These are phyloP conservation scores for Xylaria sp. DNA, from an alignment of 2,329 filamentous ascomycete genomes.

Conservation along the genomic window DNA sequence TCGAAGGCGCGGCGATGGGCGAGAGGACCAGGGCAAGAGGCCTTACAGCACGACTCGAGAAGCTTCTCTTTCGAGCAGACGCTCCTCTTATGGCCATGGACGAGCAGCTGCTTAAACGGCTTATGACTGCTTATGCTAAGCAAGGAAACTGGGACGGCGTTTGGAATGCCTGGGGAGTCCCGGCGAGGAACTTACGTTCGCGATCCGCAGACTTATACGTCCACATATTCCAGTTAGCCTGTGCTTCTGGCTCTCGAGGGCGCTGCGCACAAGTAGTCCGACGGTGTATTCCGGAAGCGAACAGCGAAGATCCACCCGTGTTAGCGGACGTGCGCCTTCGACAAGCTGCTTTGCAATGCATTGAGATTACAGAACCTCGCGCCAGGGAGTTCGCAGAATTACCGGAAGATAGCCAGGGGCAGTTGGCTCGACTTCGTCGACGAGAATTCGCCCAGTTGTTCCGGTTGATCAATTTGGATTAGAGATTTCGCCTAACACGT, in stretches of 20 bases:
- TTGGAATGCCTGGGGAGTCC: slow-evolving; percentile 65
- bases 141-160: slow-evolving; percentile 60
- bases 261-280: slow-evolving; percentile 55
- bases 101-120: slow-evolving; percentile 45
- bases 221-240: slow-evolving; percentile 57
- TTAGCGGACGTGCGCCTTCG: slow-evolving; percentile 51
- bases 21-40: slow-evolving; percentile 43
- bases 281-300: slow-evolving; percentile 65
- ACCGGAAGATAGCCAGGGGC: slow-evolving; percentile 21
- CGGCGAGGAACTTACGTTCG: slow-evolving; percentile 53
- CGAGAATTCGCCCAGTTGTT: slow-evolving; percentile 41
- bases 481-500: too few species aligned
- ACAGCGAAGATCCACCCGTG: slow-evolving; percentile 58
- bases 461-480: slow-evolving; percentile 27
- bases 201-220: slow-evolving; percentile 62
- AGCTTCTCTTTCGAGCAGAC: slow-evolving; percentile 47
- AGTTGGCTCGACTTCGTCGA: slow-evolving; percentile 16
- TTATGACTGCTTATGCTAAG: slow-evolving; percentile 54
- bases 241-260: slow-evolving; percentile 48
- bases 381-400: slow-evolving; percentile 46
- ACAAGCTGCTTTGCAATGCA: slow-evolving; percentile 57
- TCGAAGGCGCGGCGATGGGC: slow-evolving; percentile 49
- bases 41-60: slow-evolving; percentile 48
- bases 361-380: slow-evolving; percentile 59
- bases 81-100: slow-evolving; percentile 47